Evolutionary conservation across 495 filamentous ascomycete species (phyloP).

Genomic region (Tuber melanosporum): DNA sequence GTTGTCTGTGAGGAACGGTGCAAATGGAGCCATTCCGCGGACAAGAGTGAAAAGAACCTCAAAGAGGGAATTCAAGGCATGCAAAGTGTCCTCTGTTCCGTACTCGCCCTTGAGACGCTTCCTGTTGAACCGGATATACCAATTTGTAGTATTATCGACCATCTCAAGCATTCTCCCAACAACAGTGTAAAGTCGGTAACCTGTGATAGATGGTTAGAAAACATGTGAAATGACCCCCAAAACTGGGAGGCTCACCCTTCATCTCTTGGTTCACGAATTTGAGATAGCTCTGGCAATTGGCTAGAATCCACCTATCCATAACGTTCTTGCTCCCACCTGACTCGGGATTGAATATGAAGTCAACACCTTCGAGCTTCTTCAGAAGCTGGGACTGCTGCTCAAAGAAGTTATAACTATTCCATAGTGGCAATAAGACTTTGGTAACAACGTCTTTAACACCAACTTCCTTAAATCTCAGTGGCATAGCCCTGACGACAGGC

Average conservation of each 20-base stretch:
- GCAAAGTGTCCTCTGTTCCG: slow-evolving; percentile 76
- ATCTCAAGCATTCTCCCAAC: slow-evolving; percentile 79
- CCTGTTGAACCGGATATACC: slow-evolving; percentile 99
- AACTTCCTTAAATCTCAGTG: slow-evolving; percentile 81
- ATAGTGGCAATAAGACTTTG: slow-evolving; percentile 87
- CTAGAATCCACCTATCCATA: slow-evolving; percentile 95
- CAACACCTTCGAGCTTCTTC: slow-evolving; percentile 76
- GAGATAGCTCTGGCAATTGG: slow-evolving; percentile 84
- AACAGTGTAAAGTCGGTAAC: slow-evolving; percentile 85
- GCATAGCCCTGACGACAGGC: slow-evolving; percentile 88
- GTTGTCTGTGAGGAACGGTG: slow-evolving; percentile 88
- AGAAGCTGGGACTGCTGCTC: slow-evolving; percentile 87
- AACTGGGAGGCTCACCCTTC: slow-evolving; percentile 52
- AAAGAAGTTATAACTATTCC: slow-evolving; percentile 98
- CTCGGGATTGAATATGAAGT: slow-evolving; percentile 74
- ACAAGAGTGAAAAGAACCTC: slow-evolving; percentile 88
- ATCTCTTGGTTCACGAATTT: slow-evolving; percentile 95
- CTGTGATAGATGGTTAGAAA: slow-evolving; percentile 41
- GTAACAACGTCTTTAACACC: slow-evolving; percentile 95
- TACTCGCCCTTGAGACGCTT: slow-evolving; percentile 91
- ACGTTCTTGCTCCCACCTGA: slow-evolving; percentile 77
- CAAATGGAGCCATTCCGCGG: slow-evolving; percentile 85
- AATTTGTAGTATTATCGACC: slow-evolving; percentile 95
- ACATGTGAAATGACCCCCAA: background rate
- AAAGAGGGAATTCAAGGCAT: slow-evolving; percentile 93